Evolutionary conservation across 2,329 filamentous ascomycete species (phyloP).

Genomic region (Cladobotryum protrusum): DNA sequence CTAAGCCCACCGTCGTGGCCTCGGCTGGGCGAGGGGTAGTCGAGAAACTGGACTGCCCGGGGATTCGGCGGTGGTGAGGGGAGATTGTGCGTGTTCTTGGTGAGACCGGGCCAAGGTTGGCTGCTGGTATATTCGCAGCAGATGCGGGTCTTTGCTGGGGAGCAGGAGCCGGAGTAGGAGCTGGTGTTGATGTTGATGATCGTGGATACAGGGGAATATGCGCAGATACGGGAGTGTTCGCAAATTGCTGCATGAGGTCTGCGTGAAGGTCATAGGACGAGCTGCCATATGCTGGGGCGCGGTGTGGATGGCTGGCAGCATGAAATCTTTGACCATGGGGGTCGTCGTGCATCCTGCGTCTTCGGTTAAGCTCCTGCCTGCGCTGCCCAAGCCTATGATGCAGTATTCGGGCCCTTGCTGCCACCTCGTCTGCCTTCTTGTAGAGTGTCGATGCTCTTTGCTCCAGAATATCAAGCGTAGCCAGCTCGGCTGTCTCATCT

Average conservation of each 20-base stretch:
- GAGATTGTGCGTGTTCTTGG: constrained; percentile 17
- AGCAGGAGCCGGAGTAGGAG: constrained; percentile 9
- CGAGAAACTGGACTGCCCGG: constrained; percentile 11
- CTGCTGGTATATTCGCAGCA: constrained; percentile 18
- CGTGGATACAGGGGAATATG: too few species aligned
- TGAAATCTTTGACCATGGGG: constrained; percentile 31
- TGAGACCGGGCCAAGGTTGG: constrained; percentile 19
- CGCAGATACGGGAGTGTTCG: constrained; percentile 12
- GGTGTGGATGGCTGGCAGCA: constrained; percentile 24
- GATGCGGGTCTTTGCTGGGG: constrained; percentile 16
- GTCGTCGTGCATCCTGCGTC: constrained; percentile 23
- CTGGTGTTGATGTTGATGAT: background rate
- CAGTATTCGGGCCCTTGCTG: constrained; percentile 59
- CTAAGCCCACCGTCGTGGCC: background rate
- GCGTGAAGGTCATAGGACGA: constrained; percentile 44
- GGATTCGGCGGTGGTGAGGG: constrained; percentile 15
- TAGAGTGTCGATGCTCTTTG: constrained; percentile 70
- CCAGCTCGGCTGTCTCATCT: constrained; percentile 79
- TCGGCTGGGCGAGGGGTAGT: background rate
- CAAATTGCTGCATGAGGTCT: constrained; percentile 51
- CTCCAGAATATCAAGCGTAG: constrained; percentile 77
- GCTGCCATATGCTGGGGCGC: constrained; percentile 19
- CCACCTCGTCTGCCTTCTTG: constrained; percentile 71
- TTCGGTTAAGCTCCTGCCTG: constrained; percentile 25
- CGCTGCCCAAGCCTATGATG: constrained; percentile 60